These are phyloP conservation scores for Tremella fuciformis DNA, from an alignment of 768 basidiomycete genomes.

Conservation along the genomic window DNA sequence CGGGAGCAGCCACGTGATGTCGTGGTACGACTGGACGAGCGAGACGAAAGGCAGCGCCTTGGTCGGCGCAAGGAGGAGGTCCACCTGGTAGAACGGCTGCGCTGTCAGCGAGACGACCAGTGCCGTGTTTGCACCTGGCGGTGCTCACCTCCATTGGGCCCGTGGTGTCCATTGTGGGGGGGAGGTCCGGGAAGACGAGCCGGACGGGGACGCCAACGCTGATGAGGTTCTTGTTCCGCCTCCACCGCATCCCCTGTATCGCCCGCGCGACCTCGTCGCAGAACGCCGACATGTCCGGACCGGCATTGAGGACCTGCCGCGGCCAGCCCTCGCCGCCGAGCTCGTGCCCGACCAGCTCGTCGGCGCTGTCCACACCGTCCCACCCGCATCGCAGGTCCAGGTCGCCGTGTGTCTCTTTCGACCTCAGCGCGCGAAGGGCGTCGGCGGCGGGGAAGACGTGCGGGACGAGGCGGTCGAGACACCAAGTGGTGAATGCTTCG, in stretches of 20 bases:
- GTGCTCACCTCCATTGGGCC: conserved; percentile 2
- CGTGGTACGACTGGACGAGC: conserved; percentile 23
- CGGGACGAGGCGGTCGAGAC: background rate
- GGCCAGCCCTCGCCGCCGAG: background rate
- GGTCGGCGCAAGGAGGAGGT: conserved; percentile 26
- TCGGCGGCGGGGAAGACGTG: conserved; percentile 8
- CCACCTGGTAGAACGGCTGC: conserved; percentile 39
- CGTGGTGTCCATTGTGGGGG: background rate
- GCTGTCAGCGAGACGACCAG: background rate
- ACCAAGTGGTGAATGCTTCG: conserved; percentile 6
- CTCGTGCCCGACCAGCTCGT: background rate
- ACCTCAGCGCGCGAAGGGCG: conserved; percentile 4
- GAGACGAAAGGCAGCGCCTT: conserved; percentile 16
- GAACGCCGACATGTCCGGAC: background rate
- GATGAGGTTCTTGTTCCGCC: background rate
- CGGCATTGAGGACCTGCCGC: background rate
- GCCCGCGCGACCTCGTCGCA: background rate
- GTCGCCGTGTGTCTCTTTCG: conserved; percentile 37
- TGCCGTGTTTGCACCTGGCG: no score
- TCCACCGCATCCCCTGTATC: background rate
- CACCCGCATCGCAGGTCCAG: conserved; percentile 28
- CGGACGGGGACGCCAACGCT: background rate
- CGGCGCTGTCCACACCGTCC: conserved; percentile 1
- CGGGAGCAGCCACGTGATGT: conserved; percentile 24
- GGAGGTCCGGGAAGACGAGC: background rate